Evolutionary conservation across 139 green algal genomes (phyloP), one percentile per base, ranked within the genome.

Genomic region (Penium margaritaceum): DNA sequence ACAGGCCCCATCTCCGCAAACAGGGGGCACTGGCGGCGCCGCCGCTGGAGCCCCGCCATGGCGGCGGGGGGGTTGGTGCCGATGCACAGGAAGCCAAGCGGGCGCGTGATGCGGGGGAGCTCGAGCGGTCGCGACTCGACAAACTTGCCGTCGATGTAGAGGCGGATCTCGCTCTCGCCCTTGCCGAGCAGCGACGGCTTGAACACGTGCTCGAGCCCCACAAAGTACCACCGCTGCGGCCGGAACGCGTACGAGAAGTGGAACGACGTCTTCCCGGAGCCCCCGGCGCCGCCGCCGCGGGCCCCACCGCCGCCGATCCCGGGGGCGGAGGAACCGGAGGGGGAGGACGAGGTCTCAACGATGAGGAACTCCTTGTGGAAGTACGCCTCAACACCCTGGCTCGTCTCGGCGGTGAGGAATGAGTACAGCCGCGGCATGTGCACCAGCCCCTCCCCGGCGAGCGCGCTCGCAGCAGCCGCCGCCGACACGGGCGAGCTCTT

Each of bases 371-470:
- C 36, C 15, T 44, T 38, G 38, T 85, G 74, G 57, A 85, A 85
- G 61, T 82, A 85, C n/a, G 74, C 63, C 74, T 85, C 79, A 2
- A 82, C 39, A 14, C 79, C 65, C 60, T 78, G 21, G 34, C 29
- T 63, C n/a, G n/a, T n/a, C 17, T 82, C 79, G 2, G 67, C 39
- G 7, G 74, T 82, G 21, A 85, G 30, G 38, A 85, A 85, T 21
- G 27, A 67, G 54, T 82, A 85, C 29, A 85, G 67, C 37, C 79
- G 58, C n/a, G 79, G 79, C 79, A 85, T 85, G 72, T 85, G 74
- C 34, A 41, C 54, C 30, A 63, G 46, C 17, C 70, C 65, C 34
- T 73, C 68, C 27, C 72, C 74, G 15, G 71, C 71, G 14, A 75
- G 53, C 5, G 61, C 60, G 54, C 71, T 78, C 32, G 60, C 71